These are phyloP conservation scores for Oehlia diaphana DNA, from an alignment of 192 early-diverging fungal species.

Conservation along the genomic window DNA sequence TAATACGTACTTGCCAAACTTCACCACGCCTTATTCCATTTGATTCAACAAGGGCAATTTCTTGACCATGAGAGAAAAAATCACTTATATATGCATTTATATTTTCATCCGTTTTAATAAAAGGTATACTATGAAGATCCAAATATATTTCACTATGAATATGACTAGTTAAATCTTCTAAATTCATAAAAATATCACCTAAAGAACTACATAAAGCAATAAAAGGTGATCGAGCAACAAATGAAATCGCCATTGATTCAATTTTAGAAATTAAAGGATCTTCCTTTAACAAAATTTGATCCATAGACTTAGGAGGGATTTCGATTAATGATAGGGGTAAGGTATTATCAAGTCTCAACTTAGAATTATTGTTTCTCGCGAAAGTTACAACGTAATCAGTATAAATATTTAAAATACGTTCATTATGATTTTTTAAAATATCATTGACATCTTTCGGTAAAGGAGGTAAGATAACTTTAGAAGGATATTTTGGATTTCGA, in stretches of 20 bases:
- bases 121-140: constrained; percentile 20
- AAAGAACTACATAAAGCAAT: constrained; percentile 14
- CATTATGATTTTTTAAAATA: constrained; percentile 9
- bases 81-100: constrained; percentile 25
- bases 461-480: constrained; percentile 5
- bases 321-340: constrained; percentile 16
- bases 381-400: constrained; percentile 17
- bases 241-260: not conserved
- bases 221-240: constrained; percentile 25
- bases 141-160: constrained; percentile 20
- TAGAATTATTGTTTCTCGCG: not conserved
- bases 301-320: constrained; percentile 3
- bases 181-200: constrained; percentile 16
- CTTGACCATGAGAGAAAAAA: constrained; percentile 23
- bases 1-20: constrained; percentile 18
- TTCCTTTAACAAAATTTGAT: not conserved
- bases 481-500: not conserved
- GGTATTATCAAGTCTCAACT: not conserved
- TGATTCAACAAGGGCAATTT: constrained; percentile 14
- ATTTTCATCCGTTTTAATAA: not conserved
- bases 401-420: constrained; percentile 18
- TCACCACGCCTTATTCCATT: constrained; percentile 31
- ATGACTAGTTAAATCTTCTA: constrained; percentile 17
- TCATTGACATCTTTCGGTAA: not conserved
- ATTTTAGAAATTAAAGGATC: not conserved